A percentile compares a stretch with the other conserved stretches of the same genome.
Conservation (phyloP, 2,329 filamentous ascomycete genomes). For the Aspergillus fumigatus region DNA sequence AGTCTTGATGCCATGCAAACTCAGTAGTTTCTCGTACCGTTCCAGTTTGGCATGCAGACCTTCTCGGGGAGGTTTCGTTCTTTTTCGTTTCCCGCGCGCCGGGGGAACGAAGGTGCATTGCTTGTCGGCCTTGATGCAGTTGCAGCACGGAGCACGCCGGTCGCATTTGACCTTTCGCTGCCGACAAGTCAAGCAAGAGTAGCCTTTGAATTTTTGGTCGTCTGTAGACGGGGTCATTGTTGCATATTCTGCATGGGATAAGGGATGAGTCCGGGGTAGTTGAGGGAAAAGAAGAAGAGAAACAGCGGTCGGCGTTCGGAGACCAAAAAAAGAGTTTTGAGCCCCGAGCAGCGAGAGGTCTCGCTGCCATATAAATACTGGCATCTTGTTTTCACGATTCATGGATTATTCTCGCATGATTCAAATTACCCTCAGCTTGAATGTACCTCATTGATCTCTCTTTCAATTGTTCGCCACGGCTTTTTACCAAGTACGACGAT, state of each 20-base stretch:
- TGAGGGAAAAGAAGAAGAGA: background rate
- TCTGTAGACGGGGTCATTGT: background rate
- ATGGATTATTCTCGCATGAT: too few species aligned
- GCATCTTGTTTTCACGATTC: too few species aligned
- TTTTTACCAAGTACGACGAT: background rate
- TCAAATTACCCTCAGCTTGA: too few species aligned
- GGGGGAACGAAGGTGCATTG: constrained; percentile 47
- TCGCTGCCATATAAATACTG: too few species aligned
- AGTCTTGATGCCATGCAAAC: background rate
- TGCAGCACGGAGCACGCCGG: constrained; percentile 52
- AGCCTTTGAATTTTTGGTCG: background rate
- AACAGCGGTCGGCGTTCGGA: background rate
- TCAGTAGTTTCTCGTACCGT: constrained; percentile 59
- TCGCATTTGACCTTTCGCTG: background rate
- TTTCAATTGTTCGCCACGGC: background rate
- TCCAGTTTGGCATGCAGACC: constrained; percentile 63
- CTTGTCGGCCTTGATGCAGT: constrained; percentile 60
- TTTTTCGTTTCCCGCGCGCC: constrained; percentile 50
- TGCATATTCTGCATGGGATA: background rate
- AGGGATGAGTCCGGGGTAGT: too few species aligned
- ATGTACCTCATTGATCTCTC: too few species aligned
- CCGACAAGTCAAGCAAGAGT: background rate
- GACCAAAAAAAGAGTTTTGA: background rate
- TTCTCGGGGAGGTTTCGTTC: constrained; percentile 60
- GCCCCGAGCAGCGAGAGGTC: background rate